These are phyloP conservation scores for Rhizopogon rudus DNA, from an alignment of 768 basidiomycete species.

Conservation along the genomic window DNA sequence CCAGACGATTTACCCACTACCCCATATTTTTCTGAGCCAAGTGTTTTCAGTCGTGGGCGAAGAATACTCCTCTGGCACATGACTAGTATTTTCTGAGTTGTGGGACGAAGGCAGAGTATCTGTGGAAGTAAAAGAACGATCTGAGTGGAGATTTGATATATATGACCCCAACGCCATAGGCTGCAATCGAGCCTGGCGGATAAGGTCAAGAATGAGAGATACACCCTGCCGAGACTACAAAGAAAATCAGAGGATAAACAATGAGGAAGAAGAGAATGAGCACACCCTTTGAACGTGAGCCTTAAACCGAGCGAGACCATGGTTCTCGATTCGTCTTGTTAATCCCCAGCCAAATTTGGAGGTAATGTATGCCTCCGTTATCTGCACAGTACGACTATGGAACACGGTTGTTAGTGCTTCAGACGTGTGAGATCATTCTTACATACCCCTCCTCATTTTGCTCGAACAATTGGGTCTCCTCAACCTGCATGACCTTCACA, in stretches of 20 bases:
- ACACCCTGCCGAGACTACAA: conserved; percentile 83
- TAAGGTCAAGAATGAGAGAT: conserved; percentile 68
- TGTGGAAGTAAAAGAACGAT: conserved; percentile 23
- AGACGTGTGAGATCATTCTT: background rate
- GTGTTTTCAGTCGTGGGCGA: conserved; percentile 6
- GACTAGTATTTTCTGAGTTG: conserved; percentile 6
- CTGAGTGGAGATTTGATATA: conserved; percentile 28
- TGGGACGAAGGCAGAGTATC: conserved; percentile 14
- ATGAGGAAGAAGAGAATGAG: conserved; percentile 5
- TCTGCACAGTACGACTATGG: conserved; percentile 72
- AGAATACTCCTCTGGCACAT: conserved; percentile 14
- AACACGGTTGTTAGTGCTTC: background rate
- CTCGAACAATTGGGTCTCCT: conserved; percentile 72
- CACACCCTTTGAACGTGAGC: conserved; percentile 79
- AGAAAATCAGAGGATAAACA: conserved; percentile 7
- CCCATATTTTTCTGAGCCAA: conserved; percentile 25
- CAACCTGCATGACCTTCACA: conserved; percentile 90
- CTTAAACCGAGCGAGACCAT: conserved; percentile 81
- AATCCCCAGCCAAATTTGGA: conserved; percentile 91
- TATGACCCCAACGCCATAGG: conserved; percentile 41
- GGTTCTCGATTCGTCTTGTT: conserved; percentile 81
- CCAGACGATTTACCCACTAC: conserved; percentile 12
- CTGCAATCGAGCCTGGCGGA: conserved; percentile 72
- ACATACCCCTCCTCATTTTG: conserved; percentile 69
- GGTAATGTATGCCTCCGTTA: conserved; percentile 81